Evolutionary conservation across 2,329 filamentous ascomycete genomes (phyloP), one percentile per base, ranked within the genome.

Genomic region (Bipolaris sorokiniana): DNA sequence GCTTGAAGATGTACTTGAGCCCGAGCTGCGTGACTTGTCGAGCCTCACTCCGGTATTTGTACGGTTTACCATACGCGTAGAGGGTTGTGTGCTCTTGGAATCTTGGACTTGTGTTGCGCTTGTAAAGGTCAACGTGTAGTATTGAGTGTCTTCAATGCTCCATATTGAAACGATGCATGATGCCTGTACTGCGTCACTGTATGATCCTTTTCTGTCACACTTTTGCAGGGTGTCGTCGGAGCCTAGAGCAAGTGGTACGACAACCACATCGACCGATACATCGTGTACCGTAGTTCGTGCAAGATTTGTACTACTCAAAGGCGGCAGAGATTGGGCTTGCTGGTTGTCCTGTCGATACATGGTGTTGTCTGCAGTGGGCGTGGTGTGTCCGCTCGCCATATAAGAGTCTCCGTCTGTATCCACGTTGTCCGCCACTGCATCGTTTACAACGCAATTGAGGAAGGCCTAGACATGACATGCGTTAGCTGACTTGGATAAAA

Each of bases 161-260:
- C 89, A 93, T 6, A 90, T 84, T 0, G 87, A 90, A 20, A 92
- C 85, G 45, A 92, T 90, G 88, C 92, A 90, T 62, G 88, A 89
- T 20, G 90, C 88, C 61, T 85, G 85, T 0, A 86, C 74, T 31
- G 81, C 77, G 31, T 68, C 54, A 7, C 63, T 54, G 26, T 65
- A 60, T 5, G 65, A 52, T 7, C 38, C 45, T 36, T 55, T 66
- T 48, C 50, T 61, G 33, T 68, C 64, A 23, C 44, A 51, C 31
- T 61, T 65, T 37, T 58, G 55, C 22, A 62, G 48, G 5, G 28
- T 40, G 22, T 59, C 56, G 20, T 59, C 60, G 16, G 54, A 36
- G 10, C 57, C 59, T 6, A 61, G 61, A 47, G 49, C 49, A 13
- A 63, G 58, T 10, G 83, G 81, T 13, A 85, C 82, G 44, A 92